Evolutionary conservation across 768 basidiomycete species (phyloP).

Genomic region (Terana coerulea): DNA sequence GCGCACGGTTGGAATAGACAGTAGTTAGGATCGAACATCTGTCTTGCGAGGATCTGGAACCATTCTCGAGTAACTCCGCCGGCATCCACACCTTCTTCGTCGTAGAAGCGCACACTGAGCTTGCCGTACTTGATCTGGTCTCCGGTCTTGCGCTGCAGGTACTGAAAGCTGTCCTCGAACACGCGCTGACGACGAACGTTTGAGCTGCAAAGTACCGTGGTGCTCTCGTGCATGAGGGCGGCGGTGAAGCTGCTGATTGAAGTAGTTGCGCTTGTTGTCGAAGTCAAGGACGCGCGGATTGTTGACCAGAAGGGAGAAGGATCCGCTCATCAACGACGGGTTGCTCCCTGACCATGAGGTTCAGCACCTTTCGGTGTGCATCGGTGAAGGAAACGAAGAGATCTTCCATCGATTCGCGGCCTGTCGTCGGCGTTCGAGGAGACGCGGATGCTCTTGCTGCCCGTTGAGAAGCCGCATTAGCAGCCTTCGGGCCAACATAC

Average conservation of each 20-base stretch:
- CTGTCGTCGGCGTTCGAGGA: slow-evolving; percentile 60
- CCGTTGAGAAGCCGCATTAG: slow-evolving; percentile 29
- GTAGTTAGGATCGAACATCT: slow-evolving; percentile 99
- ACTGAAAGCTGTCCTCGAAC: slow-evolving; percentile 96
- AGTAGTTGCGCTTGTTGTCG: slow-evolving; percentile 98
- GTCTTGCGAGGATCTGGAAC: slow-evolving; percentile 96
- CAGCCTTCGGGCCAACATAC: slow-evolving; percentile 62
- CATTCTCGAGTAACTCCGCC: slow-evolving; percentile 98
- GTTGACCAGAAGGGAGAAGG: slow-evolving; percentile 93
- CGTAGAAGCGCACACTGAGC: slow-evolving; percentile 91
- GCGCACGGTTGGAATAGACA: slow-evolving; percentile 98
- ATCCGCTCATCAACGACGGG: slow-evolving; percentile 96
- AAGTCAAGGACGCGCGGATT: slow-evolving; percentile 97
- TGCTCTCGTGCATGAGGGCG: slow-evolving; percentile 79
- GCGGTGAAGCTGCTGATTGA: slow-evolving; percentile 86
- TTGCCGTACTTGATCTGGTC: slow-evolving; percentile 99
- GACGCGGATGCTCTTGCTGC: slow-evolving; percentile 61
- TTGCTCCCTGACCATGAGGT: slow-evolving; percentile 98
- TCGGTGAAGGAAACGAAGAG: slow-evolving; percentile 93
- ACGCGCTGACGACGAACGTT: slow-evolving; percentile 89
- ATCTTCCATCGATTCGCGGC: slow-evolving; percentile 80
- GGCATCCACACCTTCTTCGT: slow-evolving; percentile 97
- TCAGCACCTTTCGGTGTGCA: slow-evolving; percentile 87
- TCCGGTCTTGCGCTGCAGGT: slow-evolving; percentile 83
- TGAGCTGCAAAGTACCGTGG: slow-evolving; percentile 76